Conservation (phyloP, 2,329 filamentous ascomycete species). For the Coniochaeta ligniaria region DNA sequence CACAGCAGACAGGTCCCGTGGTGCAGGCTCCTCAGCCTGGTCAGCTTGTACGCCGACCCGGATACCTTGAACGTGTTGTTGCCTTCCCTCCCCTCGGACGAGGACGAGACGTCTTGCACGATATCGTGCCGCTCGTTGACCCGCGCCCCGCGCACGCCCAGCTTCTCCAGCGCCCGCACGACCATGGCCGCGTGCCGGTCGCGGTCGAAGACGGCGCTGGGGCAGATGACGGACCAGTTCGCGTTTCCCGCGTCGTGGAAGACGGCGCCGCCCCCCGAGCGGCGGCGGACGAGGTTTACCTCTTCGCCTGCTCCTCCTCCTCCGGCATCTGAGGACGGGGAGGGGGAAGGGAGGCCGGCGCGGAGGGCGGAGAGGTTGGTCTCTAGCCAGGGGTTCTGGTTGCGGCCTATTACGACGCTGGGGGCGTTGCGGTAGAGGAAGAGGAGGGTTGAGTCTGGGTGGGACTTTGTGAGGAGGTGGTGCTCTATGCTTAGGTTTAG, state of each 20-base stretch:
- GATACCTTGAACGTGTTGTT: conserved; percentile 66
- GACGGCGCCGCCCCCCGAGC: conserved; percentile 85
- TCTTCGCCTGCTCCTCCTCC: not conserved
- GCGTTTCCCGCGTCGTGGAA: conserved; percentile 92
- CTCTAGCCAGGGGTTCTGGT: conserved; percentile 97
- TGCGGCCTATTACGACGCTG: conserved; percentile 85
- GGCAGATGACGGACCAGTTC: conserved; percentile 90
- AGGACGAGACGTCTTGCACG: conserved; percentile 49
- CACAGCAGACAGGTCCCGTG: conserved; percentile 85
- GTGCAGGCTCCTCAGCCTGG: conserved; percentile 71
- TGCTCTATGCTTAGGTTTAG: conserved; percentile 94
- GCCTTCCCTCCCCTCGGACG: conserved; percentile 3
- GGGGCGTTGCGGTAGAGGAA: conserved; percentile 86
- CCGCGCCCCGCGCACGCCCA: conserved; percentile 48
- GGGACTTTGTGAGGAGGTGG: conserved; percentile 70
- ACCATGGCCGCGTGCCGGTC: conserved; percentile 91
- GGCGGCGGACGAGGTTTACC: conserved; percentile 66
- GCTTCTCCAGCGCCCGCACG: conserved; percentile 63
- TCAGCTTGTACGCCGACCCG: conserved; percentile 93
- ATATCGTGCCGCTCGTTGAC: conserved; percentile 95
- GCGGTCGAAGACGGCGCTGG: conserved; percentile 67
- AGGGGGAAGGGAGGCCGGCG: conserved; percentile 14
- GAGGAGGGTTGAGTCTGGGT: conserved; percentile 66
- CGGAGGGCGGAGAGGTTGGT: conserved; percentile 62
- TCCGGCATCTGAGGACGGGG: too few relatives aligned